Conservation (phyloP, 768 basidiomycete genomes). For the Suillus clintonianus region DNA sequence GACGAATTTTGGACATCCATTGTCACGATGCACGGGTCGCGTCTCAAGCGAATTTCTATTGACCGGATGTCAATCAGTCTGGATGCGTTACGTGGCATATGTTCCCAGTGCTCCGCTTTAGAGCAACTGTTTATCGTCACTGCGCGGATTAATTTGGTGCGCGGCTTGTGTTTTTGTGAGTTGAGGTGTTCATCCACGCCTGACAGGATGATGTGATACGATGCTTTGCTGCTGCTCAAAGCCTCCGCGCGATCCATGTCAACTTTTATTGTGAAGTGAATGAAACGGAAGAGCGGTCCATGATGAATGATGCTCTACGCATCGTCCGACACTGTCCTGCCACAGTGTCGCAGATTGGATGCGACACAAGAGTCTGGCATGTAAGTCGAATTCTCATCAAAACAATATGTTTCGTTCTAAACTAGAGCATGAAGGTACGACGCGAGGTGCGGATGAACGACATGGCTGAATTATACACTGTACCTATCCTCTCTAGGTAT, state of each 20-base stretch:
- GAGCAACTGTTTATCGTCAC: conserved; percentile 67
- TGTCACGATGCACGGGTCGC: conserved; percentile 49
- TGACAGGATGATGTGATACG: conserved; percentile 21
- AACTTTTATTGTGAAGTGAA: conserved; percentile 42
- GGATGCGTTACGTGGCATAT: conserved; percentile 53
- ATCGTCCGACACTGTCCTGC: conserved; percentile 53
- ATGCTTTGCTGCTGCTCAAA: conserved; percentile 45
- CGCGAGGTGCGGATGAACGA: conserved; percentile 38
- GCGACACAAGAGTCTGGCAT: conserved; percentile 71
- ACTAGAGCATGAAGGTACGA: conserved; percentile 43
- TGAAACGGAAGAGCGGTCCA: conserved; percentile 15
- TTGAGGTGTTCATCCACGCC: background rate
- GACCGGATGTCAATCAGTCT: conserved; percentile 62
- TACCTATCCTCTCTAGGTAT: conserved; percentile 48
- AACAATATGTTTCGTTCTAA: conserved; percentile 3
- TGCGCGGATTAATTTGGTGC: conserved; percentile 48
- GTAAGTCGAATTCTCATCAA: conserved; percentile 35
- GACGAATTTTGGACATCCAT: conserved; percentile 55
- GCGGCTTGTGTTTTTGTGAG: conserved; percentile 8
- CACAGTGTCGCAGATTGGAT: conserved; percentile 63
- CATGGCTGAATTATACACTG: conserved; percentile 39
- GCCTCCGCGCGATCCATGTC: conserved; percentile 61
- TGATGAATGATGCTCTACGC: conserved; percentile 39
- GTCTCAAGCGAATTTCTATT: conserved; percentile 59
- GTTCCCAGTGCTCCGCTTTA: conserved; percentile 51